Evolutionary conservation across 768 basidiomycete genomes (phyloP).

Genomic region (Psilocybe subaeruginosa): DNA sequence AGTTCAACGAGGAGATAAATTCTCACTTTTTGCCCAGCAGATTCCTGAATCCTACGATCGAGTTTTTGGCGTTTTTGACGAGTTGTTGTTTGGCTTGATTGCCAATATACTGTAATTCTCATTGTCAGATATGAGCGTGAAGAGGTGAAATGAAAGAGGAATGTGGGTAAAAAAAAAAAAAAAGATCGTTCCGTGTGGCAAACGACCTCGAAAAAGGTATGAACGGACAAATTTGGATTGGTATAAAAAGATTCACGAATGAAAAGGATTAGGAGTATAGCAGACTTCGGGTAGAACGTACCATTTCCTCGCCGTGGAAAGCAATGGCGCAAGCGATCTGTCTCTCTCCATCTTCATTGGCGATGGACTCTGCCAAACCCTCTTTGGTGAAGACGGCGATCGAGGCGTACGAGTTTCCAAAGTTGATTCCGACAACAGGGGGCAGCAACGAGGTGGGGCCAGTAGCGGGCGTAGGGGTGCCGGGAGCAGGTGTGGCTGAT

Average conservation of each 20-base stretch:
- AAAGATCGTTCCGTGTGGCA: too few species aligned
- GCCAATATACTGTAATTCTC: slow-evolving; percentile 82
- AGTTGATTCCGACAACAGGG: slow-evolving; percentile 90
- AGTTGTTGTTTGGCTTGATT: slow-evolving; percentile 94
- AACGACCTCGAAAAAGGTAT: too few species aligned
- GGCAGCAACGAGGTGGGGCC: slow-evolving; percentile 33
- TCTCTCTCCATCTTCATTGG: slow-evolving; percentile 97
- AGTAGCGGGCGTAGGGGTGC: neutral
- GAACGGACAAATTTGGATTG: too few species aligned
- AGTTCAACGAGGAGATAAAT: neutral
- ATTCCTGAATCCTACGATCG: slow-evolving; percentile 94
- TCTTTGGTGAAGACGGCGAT: slow-evolving; percentile 97
- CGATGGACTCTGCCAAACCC: slow-evolving; percentile 91
- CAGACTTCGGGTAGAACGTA: slow-evolving; percentile 37
- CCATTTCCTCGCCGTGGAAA: slow-evolving; percentile 90
- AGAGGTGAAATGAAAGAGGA: neutral
- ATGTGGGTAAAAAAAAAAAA: neutral
- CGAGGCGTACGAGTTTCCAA: slow-evolving; percentile 93
- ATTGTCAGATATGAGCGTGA: too few species aligned
- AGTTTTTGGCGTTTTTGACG: slow-evolving; percentile 93
- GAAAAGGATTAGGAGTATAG: neutral
- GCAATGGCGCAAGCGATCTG: slow-evolving; percentile 96
- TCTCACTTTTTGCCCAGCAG: slow-evolving; percentile 88
- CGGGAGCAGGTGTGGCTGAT: neutral
- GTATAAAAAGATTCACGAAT: slow-evolving; percentile 3